Conservation (phyloP, 2,329 filamentous ascomycete species). For the Alternaria arbusti region DNA sequence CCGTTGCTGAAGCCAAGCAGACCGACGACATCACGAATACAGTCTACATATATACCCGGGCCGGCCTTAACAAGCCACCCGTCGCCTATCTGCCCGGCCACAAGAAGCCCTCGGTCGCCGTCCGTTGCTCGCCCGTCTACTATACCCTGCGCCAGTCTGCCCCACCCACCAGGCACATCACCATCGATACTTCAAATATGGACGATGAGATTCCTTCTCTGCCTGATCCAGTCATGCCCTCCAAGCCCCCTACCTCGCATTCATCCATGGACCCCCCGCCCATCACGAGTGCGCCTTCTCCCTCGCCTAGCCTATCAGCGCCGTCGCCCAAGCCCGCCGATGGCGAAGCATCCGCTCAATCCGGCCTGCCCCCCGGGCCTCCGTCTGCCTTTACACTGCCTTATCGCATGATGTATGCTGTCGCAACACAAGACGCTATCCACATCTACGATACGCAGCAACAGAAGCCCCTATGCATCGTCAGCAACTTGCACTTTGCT, state of each 20-base stretch:
- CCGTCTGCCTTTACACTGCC: conserved; percentile 78
- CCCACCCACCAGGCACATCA: conserved; percentile 82
- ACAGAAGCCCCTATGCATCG: conserved; percentile 87
- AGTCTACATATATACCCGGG: conserved; percentile 96
- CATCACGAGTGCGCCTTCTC: conserved; percentile 61
- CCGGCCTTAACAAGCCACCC: conserved; percentile 94
- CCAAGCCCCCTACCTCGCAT: conserved; percentile 63
- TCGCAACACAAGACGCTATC: conserved; percentile 95
- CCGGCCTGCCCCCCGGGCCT: conserved; percentile 56
- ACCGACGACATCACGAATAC: conserved; percentile 92
- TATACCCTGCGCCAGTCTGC: conserved; percentile 76
- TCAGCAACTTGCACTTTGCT: conserved; percentile 96
- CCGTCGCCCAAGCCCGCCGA: conserved; percentile 61
- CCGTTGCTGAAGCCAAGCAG: conserved; percentile 72
- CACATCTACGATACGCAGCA: conserved; percentile 97
- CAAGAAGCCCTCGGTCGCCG: conserved; percentile 96
- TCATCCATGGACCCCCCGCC: conserved; percentile 86
- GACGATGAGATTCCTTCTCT: conserved; percentile 84
- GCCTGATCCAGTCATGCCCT: conserved; percentile 75
- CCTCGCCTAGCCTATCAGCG: conserved; percentile 57
- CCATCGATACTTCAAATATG: conserved; percentile 87
- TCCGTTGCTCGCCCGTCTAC: conserved; percentile 89
- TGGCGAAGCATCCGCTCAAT: conserved; percentile 60
- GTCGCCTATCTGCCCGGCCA: conserved; percentile 94
- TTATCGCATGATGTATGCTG: conserved; percentile 94